These are phyloP conservation scores for Amylocystis lapponica DNA, from an alignment of 768 basidiomycete genomes.

Conservation along the genomic window DNA sequence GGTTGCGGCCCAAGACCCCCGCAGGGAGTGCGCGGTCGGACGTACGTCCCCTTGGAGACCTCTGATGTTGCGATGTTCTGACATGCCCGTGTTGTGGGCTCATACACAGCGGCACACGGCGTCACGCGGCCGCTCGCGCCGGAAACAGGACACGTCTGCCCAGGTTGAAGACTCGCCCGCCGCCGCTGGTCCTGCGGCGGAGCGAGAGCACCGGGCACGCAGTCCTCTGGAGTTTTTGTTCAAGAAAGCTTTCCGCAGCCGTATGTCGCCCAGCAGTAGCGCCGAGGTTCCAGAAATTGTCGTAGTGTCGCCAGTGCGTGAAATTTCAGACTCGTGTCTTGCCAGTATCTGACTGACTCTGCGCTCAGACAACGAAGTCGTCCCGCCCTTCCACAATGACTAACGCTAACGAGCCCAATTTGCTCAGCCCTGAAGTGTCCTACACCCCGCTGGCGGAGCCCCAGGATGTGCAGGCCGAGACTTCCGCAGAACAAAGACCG, in stretches of 20 bases:
- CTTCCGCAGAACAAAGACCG: conserved; percentile 5
- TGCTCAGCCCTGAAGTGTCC: conserved; percentile 26
- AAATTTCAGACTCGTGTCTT: background rate
- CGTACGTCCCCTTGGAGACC: conserved; percentile 12
- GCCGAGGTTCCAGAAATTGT: conserved; percentile 17
- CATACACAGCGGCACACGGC: conserved; percentile 5
- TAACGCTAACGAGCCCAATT: conserved; percentile 16
- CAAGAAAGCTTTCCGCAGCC: conserved; percentile 11
- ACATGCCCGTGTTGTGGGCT: background rate
- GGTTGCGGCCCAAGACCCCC: conserved; percentile 1
- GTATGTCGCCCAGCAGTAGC: conserved; percentile 5
- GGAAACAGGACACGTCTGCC: conserved; percentile 6
- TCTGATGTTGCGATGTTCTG: background rate
- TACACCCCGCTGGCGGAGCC: conserved; percentile 10
- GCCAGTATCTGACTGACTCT: background rate
- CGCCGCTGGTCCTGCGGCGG: too few relatives aligned
- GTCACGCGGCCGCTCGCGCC: conserved; percentile 15
- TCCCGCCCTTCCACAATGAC: conserved; percentile 13
- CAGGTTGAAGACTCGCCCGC: background rate
- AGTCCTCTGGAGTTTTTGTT: conserved; percentile 14
- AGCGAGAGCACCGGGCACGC: too few relatives aligned
- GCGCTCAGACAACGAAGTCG: conserved; percentile 17
- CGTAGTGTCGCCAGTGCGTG: conserved; percentile 21
- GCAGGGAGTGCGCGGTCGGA: conserved; percentile 7
- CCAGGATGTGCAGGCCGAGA: conserved; percentile 7